A percentile compares a stretch with the other conserved stretches of the same genome.
Evolutionary conservation across 176 grass and related monocot genomes (phyloP).

Genomic region (Melocanna baccifera): DNA sequence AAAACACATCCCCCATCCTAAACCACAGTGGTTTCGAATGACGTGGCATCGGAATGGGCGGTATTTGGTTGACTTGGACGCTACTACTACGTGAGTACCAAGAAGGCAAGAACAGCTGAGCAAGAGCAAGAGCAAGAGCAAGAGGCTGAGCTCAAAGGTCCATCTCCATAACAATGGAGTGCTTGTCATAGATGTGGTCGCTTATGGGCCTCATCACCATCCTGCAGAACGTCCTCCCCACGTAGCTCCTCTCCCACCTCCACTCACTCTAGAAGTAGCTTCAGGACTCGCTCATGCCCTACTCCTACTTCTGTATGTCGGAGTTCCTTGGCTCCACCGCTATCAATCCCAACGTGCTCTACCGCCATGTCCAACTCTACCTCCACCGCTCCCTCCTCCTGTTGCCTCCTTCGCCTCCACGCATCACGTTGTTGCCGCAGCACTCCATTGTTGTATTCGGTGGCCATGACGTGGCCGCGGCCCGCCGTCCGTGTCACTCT

Average conservation of each 20-base stretch:
- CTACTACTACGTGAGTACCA: background rate
- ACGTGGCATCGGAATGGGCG: too few relatives aligned
- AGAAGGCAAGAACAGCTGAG: background rate
- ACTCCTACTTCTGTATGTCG: conserved; percentile 94
- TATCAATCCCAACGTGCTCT: conserved; percentile 88
- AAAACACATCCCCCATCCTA: too few relatives aligned
- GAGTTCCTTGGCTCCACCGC: conserved; percentile 89
- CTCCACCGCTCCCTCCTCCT: conserved; percentile 83
- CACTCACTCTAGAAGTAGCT: conserved; percentile 90
- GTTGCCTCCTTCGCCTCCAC: conserved; percentile 56
- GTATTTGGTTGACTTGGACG: too few relatives aligned
- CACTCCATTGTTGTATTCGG: conserved; percentile 28
- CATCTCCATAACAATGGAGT: conserved; percentile 51
- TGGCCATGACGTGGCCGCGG: background rate
- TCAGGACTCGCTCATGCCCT: conserved; percentile 86
- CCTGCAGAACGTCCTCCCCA: conserved; percentile 94
- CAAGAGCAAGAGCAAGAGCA: conserved; percentile 17
- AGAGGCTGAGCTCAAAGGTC: conserved; percentile 18
- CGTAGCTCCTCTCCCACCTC: conserved; percentile 78
- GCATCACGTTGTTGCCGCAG: conserved; percentile 74
- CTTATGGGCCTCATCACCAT: conserved; percentile 92
- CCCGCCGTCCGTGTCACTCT: conserved; percentile 68
- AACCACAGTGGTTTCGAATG: too few relatives aligned
- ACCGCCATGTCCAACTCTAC: conserved; percentile 91
- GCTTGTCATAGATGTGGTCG: conserved; percentile 96